Base-by-base conservation (phyloP, 2,329 filamentous ascomycete genomes). In the Eutypella sp. region DNA sequence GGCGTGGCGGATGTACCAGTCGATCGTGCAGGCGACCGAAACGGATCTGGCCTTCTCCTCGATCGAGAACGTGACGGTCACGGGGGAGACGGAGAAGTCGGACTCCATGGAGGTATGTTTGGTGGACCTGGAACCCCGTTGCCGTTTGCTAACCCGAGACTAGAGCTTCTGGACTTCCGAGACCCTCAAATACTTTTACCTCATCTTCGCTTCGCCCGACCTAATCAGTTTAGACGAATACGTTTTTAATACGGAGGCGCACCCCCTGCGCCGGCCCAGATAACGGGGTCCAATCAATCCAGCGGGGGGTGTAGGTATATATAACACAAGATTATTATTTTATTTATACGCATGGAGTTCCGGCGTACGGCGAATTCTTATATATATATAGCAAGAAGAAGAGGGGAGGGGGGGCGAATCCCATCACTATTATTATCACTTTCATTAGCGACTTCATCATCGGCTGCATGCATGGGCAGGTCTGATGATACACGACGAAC, bases 161-260 rank as follows among this genome's bases (percentile, higher is more conserved):
- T 76, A 88, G 69, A 84, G 78, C 49, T 88, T 87, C 56, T 89
- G 85, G 82, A 68, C 85, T 56, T 79, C 81, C 0, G 84, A 89
- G 68, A 89, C 84, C 15, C 65, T 89, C 48, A 89, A 88, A 65
- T 89, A 89, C 52, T 87, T 87, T 46, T 89, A 84, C 53, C 62
- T 89, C 41, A 76, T 88, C 23, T 89, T 88, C 54, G 80, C 78
- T 19, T 76, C 84, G 15, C 78, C 81, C 0, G 72, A 76, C n/a
- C 56, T 82, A 24, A 70, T 87, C 34, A 84, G 74, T 57, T 63
- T 89, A 57, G 85, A 89, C 61, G 76, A 86, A 8, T 88, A 73
- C 61, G 81, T 88, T 33, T 63, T 82, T 25, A 78, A 76, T 45
- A 78, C 75, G 0, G 75, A 77, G 56, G 75, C 72, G 2, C 74